These are phyloP conservation scores for Colletotrichum ledebouriae DNA, from an alignment of 2,329 filamentous ascomycete species.

Conservation along the genomic window DNA sequence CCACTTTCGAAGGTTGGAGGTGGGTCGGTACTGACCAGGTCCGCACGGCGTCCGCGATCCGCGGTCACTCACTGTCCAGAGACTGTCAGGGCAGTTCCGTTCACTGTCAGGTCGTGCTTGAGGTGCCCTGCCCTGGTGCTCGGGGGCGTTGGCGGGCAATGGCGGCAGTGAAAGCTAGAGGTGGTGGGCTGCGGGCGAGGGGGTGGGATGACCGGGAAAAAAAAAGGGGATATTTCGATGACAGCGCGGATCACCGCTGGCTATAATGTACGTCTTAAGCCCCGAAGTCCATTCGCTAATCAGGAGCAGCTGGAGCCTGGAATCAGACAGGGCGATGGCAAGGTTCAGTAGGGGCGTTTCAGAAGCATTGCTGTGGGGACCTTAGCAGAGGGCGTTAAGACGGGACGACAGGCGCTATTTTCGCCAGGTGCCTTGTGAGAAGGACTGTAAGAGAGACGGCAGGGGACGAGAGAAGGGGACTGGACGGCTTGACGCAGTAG, in stretches of 20 bases:
- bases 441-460: too few relatives aligned
- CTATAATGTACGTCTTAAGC: constrained; percentile 1
- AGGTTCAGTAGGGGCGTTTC: constrained; percentile 34
- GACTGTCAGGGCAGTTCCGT: background rate
- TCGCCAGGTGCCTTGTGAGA: too few relatives aligned
- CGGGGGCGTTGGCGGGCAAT: too few relatives aligned
- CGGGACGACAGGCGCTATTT: constrained; percentile 22
- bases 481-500: too few relatives aligned
- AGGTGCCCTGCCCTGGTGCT: too few relatives aligned
- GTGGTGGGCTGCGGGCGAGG: background rate
- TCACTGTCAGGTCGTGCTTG: background rate
- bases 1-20: constrained; percentile 9
- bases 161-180: too few relatives aligned
- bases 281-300: constrained; percentile 30
- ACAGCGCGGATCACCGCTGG: background rate
- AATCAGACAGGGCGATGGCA: constrained; percentile 30
- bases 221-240: constrained; percentile 14
- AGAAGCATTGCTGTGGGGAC: constrained; percentile 36
- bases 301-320: constrained; percentile 16
- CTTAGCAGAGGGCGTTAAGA: constrained; percentile 30
- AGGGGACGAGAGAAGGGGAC: too few relatives aligned
- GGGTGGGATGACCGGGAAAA: constrained; percentile 2
- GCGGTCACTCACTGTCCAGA: background rate
- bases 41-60: constrained; percentile 1
- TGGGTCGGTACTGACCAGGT: too few relatives aligned